These are phyloP conservation scores for Aureobasidium mangrovei DNA, from an alignment of 2,329 filamentous ascomycete species.

Conservation along the genomic window DNA sequence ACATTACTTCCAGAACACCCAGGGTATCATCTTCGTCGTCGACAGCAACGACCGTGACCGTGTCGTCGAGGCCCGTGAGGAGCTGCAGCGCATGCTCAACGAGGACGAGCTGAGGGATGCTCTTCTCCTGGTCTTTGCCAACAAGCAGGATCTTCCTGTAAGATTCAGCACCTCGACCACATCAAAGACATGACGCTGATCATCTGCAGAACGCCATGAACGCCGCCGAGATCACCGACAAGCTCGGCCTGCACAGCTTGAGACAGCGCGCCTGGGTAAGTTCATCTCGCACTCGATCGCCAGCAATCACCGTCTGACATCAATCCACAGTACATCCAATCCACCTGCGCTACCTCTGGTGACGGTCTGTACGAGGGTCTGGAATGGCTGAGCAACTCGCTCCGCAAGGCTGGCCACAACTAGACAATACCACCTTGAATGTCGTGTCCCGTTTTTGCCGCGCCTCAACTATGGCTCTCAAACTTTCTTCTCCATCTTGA, in stretches of 20 bases:
- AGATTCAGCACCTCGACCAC: conserved; percentile 39
- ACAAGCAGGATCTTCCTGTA: conserved; percentile 92
- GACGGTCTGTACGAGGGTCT: conserved; percentile 99
- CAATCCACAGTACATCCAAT: conserved; percentile 78
- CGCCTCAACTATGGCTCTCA: conserved; percentile 13
- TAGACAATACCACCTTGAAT: conserved; percentile 22
- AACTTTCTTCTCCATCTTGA: neutral
- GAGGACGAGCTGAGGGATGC: conserved; percentile 97
- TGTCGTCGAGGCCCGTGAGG: conserved; percentile 86
- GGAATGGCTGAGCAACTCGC: conserved; percentile 50
- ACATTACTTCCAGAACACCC: conserved; percentile 93
- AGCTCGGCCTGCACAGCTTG: conserved; percentile 98
- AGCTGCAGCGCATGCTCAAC: conserved; percentile 94
- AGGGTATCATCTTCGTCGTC: conserved; percentile 97
- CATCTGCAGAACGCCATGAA: conserved; percentile 89
- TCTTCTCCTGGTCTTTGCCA: conserved; percentile 88
- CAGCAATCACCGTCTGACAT: neutral
- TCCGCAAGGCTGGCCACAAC: conserved; percentile 45
- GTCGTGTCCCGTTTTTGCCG: conserved; percentile 5
- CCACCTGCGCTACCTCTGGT: conserved; percentile 96
- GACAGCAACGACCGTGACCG: conserved; percentile 87
- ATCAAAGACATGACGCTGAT: neutral
- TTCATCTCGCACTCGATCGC: neutral
- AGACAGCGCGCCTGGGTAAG: conserved; percentile 98
- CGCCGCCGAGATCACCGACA: conserved; percentile 98